A percentile compares a stretch with the other conserved stretches of the same genome.
phyloP scores from a whole-genome alignment of 108 stramenopile species.

The Schizochytrium sp. region DNA sequence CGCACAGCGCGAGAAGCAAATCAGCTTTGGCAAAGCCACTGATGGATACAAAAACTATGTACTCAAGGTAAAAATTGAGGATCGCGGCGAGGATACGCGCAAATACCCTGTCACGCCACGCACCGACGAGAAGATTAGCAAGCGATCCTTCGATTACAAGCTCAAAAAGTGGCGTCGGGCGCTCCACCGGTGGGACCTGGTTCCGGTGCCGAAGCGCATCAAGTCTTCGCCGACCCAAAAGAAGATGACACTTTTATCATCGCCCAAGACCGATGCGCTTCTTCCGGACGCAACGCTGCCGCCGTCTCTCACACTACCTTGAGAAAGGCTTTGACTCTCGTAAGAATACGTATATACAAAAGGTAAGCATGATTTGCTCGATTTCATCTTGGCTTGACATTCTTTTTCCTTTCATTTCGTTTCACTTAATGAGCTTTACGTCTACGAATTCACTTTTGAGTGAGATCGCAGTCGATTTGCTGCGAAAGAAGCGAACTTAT shows the following conservation, averaged over 20 bases:
- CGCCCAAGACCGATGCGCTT: not conserved
- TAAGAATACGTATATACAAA: no score
- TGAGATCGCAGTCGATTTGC: not conserved
- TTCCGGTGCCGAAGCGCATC: not conserved
- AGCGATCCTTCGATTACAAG: not conserved
- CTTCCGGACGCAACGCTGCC: no score
- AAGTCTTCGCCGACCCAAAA: not conserved
- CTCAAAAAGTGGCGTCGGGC: not conserved
- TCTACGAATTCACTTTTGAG: not conserved
- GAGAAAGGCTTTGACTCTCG: no score
- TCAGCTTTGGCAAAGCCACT: not conserved
- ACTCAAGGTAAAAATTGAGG: not conserved
- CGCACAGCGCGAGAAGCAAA: not conserved
- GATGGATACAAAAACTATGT: not conserved
- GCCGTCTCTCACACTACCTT: no score
- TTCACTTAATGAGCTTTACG: not conserved
- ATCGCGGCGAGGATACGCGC: not conserved
- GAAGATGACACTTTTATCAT: not conserved
- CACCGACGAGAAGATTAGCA: constrained; percentile 2
- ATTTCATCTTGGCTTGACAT: not conserved
- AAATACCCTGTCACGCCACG: not conserved
- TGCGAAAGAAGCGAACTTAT: not conserved
- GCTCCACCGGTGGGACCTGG: not conserved
- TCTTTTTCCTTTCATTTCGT: not conserved
- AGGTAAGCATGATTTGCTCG: not conserved